A percentile compares a stretch with the other conserved stretches of the same genome.
These are phyloP conservation scores for Quillaja saponaria DNA, from an alignment of 306 rosid genomes.

Conservation along the genomic window DNA sequence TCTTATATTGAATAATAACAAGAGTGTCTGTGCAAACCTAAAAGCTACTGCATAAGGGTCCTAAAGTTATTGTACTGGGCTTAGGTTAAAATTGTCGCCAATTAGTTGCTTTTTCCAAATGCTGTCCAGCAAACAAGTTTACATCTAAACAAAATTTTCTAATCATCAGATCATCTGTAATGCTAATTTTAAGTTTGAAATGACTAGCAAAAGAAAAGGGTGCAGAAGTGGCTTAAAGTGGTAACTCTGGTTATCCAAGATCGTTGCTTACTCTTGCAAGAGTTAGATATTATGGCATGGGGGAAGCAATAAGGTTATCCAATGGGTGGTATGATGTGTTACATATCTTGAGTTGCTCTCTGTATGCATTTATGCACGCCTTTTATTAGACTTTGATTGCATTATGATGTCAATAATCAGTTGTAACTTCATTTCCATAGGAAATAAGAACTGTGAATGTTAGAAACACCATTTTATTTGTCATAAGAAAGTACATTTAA, in stretches of 20 bases:
- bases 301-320: neutral
- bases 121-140: no score
- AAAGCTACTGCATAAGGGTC: no score
- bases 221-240: neutral
- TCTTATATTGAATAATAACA: no score
- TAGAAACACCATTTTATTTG: neutral
- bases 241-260: neutral
- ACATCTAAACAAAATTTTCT: no score
- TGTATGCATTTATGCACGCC: neutral
- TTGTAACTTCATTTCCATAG: neutral
- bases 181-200: neutral
- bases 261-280: neutral
- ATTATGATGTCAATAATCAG: neutral
- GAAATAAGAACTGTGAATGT: neutral
- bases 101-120: no score
- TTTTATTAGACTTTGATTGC: neutral
- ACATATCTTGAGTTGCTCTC: neutral
- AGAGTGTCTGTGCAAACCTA: no score
- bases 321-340: neutral
- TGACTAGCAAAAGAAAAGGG: neutral
- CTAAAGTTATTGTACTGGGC: no score
- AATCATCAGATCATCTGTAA: neutral
- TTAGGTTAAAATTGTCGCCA: no score
- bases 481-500: neutral
- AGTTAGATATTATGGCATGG: neutral